Base-by-base conservation (phyloP, 163 green algal species). In the Prototheca stagnorum region DNA sequence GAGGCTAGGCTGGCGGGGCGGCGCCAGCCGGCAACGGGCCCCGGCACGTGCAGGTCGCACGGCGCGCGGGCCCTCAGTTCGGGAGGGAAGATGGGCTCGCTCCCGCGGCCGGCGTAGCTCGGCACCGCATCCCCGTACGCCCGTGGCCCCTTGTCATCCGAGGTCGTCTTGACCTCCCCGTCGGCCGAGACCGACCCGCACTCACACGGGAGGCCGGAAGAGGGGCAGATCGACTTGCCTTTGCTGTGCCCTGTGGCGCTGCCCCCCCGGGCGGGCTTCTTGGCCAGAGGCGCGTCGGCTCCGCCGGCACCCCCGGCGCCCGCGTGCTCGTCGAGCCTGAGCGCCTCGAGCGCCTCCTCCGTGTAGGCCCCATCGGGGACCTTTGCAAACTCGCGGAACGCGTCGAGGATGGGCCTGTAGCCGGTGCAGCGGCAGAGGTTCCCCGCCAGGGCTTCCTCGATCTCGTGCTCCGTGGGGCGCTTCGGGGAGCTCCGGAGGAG, bases 341-440 rank as follows among this genome's bases (percentile, higher is more conserved):
- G 62, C 17, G 74, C 76, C 3, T 64, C 72, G 9, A 87, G 78
- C 12, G 73, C 67, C 35, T 92, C 83, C 52, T 89, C 71, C 0
- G 81, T 84, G 64, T 94, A 95, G 5, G 75, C 78, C 0, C 59
- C 51, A 0, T 74, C 55, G 22, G 85, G 67, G 3, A 56, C 57
- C 51, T 88, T 91, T 27, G 84, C 75, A 73, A 97, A 96, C 0
- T 67, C 55, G 23, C 74, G 77, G 72, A 97, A 97, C 21, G 88
- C 88, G 40, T 97, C 85, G 23, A 97, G 55, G 52, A 97, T 97
- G 11, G 88, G 88, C 1, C 88, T 69, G 62, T 97, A 97, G 4
- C 88, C 88, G 0, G 88, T 97, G 62, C 88, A 97, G 25, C 88
- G 78, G 60, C 88, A 98, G 1, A 98, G 77, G 66, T 98, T 98